Base-by-base conservation (phyloP, 768 basidiomycete genomes). In the Lepiota venenata region DNA sequence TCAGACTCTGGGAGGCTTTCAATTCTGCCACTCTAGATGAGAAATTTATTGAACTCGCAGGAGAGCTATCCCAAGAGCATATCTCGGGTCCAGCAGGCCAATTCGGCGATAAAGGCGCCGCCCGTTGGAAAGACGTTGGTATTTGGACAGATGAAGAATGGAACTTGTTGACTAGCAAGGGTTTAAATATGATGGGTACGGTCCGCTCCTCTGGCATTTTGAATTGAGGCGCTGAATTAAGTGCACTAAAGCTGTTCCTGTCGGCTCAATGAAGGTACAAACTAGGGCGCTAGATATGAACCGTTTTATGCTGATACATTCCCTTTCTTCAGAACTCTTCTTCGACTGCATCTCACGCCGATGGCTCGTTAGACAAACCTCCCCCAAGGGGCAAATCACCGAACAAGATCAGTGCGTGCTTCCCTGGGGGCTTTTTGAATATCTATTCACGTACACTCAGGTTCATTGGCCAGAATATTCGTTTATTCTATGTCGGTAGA, bases 401-500 rank as follows among this genome's bases (percentile, higher is more conserved):
- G 9, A 88, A 82, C 65, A 79, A 83, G 59, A 80, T 79, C 60
- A 75, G 87, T 88, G 54, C 21, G 82, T 70, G 35, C 11, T 18
- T 6, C 42, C 47, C 1, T 46, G 5, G 32, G 14, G 32, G 14
- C 20, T 7, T 35, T 42, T 47, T 40, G 50, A 6, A 4, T 55
- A 37, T 27, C 50, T 43, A 45, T 8, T 40, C 58, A 59, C 45
- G 47, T 12, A 52, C 44, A 43, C n/a, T 1, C 59, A 89, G 89
- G 81, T 65, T 81, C 88, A 15, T 75, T 98, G 36, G 91, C 95
- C 1, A 89, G 87, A 62, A 69, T 96, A 32, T 78, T 98, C 48
- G 81, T 98, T 20, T 95, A 93, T 66, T 95, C 93, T 0, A 91
- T 98, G 80, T 78, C 87, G 4, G 78, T 88, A 39, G 96, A 98